Conservation (phyloP, 768 basidiomycete species). For the Paxillus ammoniavirescens region DNA sequence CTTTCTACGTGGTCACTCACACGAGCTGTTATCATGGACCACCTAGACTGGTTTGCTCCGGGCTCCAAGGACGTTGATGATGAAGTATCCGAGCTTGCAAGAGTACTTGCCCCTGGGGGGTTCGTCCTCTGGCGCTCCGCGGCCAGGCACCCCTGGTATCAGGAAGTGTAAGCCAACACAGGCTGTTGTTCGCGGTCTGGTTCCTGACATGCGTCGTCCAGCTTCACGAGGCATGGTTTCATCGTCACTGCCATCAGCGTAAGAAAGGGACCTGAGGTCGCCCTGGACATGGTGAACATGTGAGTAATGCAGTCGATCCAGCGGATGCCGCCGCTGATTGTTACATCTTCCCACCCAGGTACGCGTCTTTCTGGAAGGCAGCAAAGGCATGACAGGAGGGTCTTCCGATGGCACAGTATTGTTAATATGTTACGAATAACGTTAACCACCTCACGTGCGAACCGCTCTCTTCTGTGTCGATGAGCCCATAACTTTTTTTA, state of each 20-base stretch:
- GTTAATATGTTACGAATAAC: no score
- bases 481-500: no score
- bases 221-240: conserved; percentile 56
- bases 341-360: conserved; percentile 15
- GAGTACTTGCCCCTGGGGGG: conserved; percentile 58
- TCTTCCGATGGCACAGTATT: no score
- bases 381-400: conserved; percentile 14
- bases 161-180: conserved; percentile 37
- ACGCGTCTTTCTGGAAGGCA: conserved; percentile 33
- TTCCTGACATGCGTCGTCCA: conserved; percentile 9
- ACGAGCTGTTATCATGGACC: conserved; percentile 70
- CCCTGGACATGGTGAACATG: conserved; percentile 74
- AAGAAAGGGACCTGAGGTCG: conserved; percentile 44
- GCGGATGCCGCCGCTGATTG: neutral
- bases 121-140: conserved; percentile 67
- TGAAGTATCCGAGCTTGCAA: conserved; percentile 52
- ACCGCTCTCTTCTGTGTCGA: no score
- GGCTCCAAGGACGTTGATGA: conserved; percentile 46
- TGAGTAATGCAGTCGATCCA: conserved; percentile 26
- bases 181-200: neutral
- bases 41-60: conserved; percentile 58
- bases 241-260: conserved; percentile 49
- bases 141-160: conserved; percentile 65
- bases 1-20: conserved; percentile 51
- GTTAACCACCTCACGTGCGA: no score